Evolutionary conservation across 192 early-diverging fungal genomes (phyloP).

Genomic region (Coemansia furcata): DNA sequence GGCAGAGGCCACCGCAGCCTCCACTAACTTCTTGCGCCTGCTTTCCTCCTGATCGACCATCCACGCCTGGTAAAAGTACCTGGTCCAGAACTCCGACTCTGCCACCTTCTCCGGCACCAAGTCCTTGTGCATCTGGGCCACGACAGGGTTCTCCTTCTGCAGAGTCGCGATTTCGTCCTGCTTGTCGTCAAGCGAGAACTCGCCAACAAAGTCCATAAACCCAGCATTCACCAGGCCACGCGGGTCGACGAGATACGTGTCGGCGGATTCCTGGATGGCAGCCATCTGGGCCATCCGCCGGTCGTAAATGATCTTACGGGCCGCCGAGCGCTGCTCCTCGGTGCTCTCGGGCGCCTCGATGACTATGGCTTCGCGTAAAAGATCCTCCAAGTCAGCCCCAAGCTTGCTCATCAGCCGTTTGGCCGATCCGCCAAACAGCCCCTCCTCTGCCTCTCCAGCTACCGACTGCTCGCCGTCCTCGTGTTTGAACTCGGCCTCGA

Average conservation of each 20-base stretch:
- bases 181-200: slow-evolving; percentile 6
- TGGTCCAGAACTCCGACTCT: slow-evolving; percentile 37
- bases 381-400: slow-evolving; percentile 42
- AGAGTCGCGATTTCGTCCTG: slow-evolving; percentile 9
- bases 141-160: slow-evolving; percentile 9
- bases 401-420: slow-evolving; percentile 31
- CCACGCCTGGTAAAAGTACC: slow-evolving; percentile 48
- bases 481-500: slow-evolving; percentile 11
- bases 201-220: slow-evolving; percentile 16
- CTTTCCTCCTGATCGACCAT: slow-evolving; percentile 43
- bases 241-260: slow-evolving; percentile 39
- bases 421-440: slow-evolving; percentile 19
- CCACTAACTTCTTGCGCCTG: slow-evolving; percentile 44
- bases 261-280: slow-evolving; percentile 26
- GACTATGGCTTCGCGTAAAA: slow-evolving; percentile 46
- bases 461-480: not conserved
- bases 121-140: slow-evolving; percentile 17
- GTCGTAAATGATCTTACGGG: slow-evolving; percentile 48
- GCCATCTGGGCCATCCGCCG: slow-evolving; percentile 47
- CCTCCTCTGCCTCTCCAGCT: not conserved
- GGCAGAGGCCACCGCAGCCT: slow-evolving; percentile 43
- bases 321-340: slow-evolving; percentile 32
- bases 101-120: slow-evolving; percentile 26
- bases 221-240: not conserved
- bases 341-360: slow-evolving; percentile 49